Evolutionary conservation across 1,284 basidiomycete genomes (phyloP).

Genomic region (Ganoderma boninense): DNA sequence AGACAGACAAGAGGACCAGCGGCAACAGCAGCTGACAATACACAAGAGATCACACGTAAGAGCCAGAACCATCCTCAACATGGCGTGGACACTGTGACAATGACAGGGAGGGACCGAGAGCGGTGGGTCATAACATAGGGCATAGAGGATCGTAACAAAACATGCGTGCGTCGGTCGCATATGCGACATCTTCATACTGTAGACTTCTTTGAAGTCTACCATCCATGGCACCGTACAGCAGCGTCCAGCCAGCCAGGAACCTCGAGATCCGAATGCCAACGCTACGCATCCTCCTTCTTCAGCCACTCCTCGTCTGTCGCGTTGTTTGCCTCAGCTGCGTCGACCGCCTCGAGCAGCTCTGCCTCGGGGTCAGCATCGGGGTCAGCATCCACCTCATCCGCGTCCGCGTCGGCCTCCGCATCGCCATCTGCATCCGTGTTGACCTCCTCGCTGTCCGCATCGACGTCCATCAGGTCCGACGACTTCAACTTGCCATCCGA

Average conservation of each 20-base stretch:
- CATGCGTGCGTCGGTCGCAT: background rate
- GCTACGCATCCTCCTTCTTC: conserved; percentile 41
- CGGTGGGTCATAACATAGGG: background rate
- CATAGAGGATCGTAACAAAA: background rate
- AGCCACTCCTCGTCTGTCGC: conserved; percentile 39
- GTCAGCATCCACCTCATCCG: conserved; percentile 33
- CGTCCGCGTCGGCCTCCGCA: conserved; percentile 35
- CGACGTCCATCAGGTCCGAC: conserved; percentile 31
- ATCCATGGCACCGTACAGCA: background rate
- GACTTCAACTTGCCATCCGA: conserved; percentile 30
- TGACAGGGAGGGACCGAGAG: background rate
- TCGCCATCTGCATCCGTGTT: conserved; percentile 41
- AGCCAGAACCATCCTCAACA: too few species aligned
- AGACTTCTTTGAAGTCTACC: background rate
- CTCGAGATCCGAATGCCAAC: background rate
- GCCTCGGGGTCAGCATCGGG: conserved; percentile 41
- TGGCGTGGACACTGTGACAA: too few species aligned
- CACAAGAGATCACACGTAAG: too few species aligned
- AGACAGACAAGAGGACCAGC: too few species aligned
- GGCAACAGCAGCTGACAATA: too few species aligned
- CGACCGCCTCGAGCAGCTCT: conserved; percentile 47
- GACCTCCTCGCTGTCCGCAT: conserved; percentile 35
- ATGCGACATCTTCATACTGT: background rate
- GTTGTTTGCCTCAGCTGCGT: conserved; percentile 46
- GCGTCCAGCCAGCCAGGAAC: background rate